A percentile compares a stretch with the other conserved stretches of the same genome.
These are phyloP conservation scores for Calonectria henricotiae DNA, from an alignment of 2,329 filamentous ascomycete species.

Conservation along the genomic window DNA sequence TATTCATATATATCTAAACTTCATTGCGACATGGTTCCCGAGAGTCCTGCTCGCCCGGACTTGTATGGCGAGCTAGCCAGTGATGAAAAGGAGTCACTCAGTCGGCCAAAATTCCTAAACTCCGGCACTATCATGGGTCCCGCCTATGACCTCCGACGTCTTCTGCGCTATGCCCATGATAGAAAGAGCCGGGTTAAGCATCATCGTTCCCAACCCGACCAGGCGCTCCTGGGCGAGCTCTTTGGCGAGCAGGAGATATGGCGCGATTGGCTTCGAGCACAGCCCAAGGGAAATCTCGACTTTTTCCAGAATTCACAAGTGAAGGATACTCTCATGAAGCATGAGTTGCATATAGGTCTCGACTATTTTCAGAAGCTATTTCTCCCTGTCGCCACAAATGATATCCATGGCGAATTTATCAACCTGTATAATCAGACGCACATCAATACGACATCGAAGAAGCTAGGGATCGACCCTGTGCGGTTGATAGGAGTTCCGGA, in stretches of 20 bases:
- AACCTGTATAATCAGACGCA: not conserved
- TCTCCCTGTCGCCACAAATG: not conserved
- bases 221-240: not conserved
- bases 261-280: not conserved
- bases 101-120: not conserved
- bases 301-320: no score
- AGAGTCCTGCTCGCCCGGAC: slow-evolving; percentile 8
- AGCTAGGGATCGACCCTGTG: not conserved
- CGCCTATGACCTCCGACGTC: not conserved
- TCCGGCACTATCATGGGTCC: slow-evolving; percentile 5
- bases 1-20: not conserved
- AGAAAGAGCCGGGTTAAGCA: not conserved
- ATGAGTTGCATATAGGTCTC: slow-evolving; percentile 6
- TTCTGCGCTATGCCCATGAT: not conserved
- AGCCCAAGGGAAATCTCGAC: not conserved
- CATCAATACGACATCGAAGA: not conserved
- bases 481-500: not conserved
- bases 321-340: not conserved
- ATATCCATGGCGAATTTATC: slow-evolving; percentile 15
- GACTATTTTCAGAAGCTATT: not conserved
- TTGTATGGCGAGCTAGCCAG: not conserved
- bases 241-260: slow-evolving; percentile 8
- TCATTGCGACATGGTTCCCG: not conserved
- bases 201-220: not conserved
- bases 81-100: not conserved